Evolutionary conservation across 495 filamentous ascomycete genomes (phyloP), one percentile per base, ranked within the genome.

Genomic region (Symbiotaphrina buchneri): DNA sequence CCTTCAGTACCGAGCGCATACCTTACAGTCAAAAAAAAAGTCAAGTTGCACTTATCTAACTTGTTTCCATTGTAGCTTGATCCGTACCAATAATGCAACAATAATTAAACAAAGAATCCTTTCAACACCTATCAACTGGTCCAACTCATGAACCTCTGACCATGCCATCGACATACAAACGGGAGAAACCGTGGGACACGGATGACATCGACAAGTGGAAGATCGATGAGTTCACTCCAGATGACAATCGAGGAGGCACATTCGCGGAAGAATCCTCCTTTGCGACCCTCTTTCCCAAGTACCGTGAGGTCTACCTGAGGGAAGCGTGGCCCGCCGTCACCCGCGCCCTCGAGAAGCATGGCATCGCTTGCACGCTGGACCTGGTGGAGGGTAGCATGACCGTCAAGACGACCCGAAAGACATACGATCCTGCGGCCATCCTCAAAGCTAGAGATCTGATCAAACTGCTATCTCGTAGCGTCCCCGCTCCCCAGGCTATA

Each of bases 121-220:
- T n/a, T n/a, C n/a, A n/a, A n/a, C n/a, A n/a, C n/a, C n/a, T n/a
- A n/a, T n/a, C n/a, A n/a, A n/a, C n/a, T n/a, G n/a, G n/a, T n/a
- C n/a, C n/a, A n/a, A n/a, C n/a, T n/a, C n/a, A n/a, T n/a, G n/a
- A n/a, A 28, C 10, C 32, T 32, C 28, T 16, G 14, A 21, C 3
- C 7, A 94, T 94, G 85, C 85, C 85, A 34, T 90, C 80, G 32
- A 93, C 80, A 34, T 72, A 93, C 58, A 87, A 93, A 36, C 73
- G 65, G 36, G 82, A 93, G 4, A 97, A 97, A 49, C 79, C 87
- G 21, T 95, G 85, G 87, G 85, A 97, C 49, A 93, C 82, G 29
- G 82, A 87, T 35, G 87, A 93, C 43, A 82, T 94, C 40, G 85
- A 97, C 49, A 92, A 92, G 48, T 97, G 85, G 85, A 87, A 83